Evolutionary conservation across 2,329 filamentous ascomycete species (phyloP), one percentile per base, ranked within the genome.

Genomic region (Claviceps fusiformis): DNA sequence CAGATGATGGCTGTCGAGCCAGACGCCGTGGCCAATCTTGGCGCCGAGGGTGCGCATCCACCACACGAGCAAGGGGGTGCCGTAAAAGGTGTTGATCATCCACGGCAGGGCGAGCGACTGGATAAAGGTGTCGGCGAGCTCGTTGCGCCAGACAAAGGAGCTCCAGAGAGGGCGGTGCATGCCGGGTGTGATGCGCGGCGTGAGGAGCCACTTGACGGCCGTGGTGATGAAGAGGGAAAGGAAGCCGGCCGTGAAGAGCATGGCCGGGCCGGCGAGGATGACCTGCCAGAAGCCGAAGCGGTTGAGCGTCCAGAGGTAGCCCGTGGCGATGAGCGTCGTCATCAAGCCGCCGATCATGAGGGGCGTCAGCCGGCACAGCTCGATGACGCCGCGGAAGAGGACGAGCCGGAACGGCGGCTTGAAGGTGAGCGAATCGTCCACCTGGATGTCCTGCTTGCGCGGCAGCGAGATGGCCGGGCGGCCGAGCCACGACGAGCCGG

Each of bases 51-150:
- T 50, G 27, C 58, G 57, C 56, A 62, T 53, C 56, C 59, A 61
- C 48, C 55, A 52, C 33, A 47, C 50, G 11, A 62, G 56, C 2
- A 62, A 27, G 0, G 60, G 59, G 3, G 60, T 62, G 55, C 60
- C 60, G 54, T 61, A 60, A 52, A 56, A 56, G 27, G 48, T 43
- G 15, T 44, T 45, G 2, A 58, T 57, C 46, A 61, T 49, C 50
- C 58, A 59, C 4, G 60, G 60, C 0, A 60, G 53, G 10, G 57
- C 59, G 9, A 62, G 49, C 9, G 55, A 56, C 52, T 79, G 74
- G 49, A 87, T 70, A 62, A 87, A 83, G 33, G 68, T 66, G 61
- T 81, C 78, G 17, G 83, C 86, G 47, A 87, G 70, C 56, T 82
- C 60, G 49, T 62, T 62, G 54, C 60, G 59, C 60, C 60, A 62